These are phyloP conservation scores for Lantana camara DNA, from an alignment of 257 asterid genomes.

Conservation along the genomic window DNA sequence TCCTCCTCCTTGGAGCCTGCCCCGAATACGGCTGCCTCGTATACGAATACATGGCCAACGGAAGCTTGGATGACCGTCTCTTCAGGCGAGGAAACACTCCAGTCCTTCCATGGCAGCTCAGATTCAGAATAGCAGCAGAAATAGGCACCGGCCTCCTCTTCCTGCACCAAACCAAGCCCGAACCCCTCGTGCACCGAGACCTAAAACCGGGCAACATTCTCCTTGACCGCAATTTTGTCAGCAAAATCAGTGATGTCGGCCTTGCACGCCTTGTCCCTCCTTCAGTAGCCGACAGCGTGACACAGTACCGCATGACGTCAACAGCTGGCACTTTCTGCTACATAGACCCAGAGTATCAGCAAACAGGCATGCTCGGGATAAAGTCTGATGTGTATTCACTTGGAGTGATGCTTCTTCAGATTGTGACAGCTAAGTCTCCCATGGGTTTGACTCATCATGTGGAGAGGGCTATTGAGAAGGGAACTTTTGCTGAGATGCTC, in stretches of 20 bases:
- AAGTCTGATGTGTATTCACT: constrained; percentile 87
- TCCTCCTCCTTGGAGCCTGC: constrained; percentile 95
- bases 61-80: constrained; percentile 87
- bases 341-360: constrained; percentile 93
- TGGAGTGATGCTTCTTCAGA: constrained; percentile 84
- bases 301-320: constrained; percentile 93
- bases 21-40: constrained; percentile 95
- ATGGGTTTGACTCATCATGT: constrained; percentile 91
- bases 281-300: constrained; percentile 80
- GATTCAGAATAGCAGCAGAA: constrained; percentile 91
- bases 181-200: constrained; percentile 91
- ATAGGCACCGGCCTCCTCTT: constrained; percentile 85
- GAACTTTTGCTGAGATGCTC: constrained; percentile 71
- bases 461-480: constrained; percentile 77
- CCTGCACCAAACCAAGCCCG: constrained; percentile 95
- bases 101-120: constrained; percentile 75
- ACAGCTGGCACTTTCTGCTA: constrained; percentile 96
- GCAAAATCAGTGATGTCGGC: constrained; percentile 96
- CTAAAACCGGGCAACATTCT: constrained; percentile 84
- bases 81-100: constrained; percentile 67
- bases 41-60: constrained; percentile 89
- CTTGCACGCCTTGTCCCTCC: constrained; percentile 95
- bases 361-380: constrained; percentile 87
- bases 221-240: constrained; percentile 82
- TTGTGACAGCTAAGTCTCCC: constrained; percentile 78